phyloP scores from a whole-genome alignment of 1,284 basidiomycete species.

The Puccinia triticina region DNA sequence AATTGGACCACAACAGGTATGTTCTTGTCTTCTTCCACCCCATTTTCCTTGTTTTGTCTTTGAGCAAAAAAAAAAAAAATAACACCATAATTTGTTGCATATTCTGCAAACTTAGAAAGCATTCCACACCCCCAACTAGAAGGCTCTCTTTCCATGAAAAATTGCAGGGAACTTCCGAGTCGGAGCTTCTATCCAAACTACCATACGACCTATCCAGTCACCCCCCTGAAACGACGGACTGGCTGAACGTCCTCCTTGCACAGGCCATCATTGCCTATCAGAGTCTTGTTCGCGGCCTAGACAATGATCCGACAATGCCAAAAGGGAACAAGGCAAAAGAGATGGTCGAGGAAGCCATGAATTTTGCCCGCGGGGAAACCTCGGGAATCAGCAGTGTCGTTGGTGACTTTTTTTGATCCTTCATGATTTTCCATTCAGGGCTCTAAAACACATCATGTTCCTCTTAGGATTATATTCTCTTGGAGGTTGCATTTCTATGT shows the following conservation, averaged over 20 bases:
- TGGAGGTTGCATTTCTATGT: too few species aligned
- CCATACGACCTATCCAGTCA: constrained; percentile 65
- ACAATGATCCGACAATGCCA: constrained; percentile 16
- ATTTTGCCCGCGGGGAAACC: constrained; percentile 25
- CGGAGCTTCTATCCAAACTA: constrained; percentile 63
- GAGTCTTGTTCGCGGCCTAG: constrained; percentile 26
- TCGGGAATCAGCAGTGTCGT: constrained; percentile 59
- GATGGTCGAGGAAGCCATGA: constrained; percentile 55
- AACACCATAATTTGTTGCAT: too few species aligned
- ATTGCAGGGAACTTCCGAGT: constrained; percentile 59
- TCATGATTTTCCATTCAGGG: background rate
- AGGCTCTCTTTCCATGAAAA: constrained; percentile 59
- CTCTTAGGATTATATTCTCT: constrained; percentile 63
- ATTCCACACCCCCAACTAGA: constrained; percentile 41
- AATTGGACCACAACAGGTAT: background rate
- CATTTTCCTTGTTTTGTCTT: too few species aligned
- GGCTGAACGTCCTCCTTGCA: constrained; percentile 66
- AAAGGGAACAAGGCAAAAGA: constrained; percentile 54
- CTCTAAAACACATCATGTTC: background rate
- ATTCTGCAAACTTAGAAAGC: constrained; percentile 52
- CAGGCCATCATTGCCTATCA: constrained; percentile 63
- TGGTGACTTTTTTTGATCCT: constrained; percentile 56
- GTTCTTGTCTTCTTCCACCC: background rate
- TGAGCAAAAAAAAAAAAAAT: too few species aligned
- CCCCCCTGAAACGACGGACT: constrained; percentile 65